Evolutionary conservation across 1,139 yeast genomes (phyloP).

Genomic region (Hyphopichia khmerensis): DNA sequence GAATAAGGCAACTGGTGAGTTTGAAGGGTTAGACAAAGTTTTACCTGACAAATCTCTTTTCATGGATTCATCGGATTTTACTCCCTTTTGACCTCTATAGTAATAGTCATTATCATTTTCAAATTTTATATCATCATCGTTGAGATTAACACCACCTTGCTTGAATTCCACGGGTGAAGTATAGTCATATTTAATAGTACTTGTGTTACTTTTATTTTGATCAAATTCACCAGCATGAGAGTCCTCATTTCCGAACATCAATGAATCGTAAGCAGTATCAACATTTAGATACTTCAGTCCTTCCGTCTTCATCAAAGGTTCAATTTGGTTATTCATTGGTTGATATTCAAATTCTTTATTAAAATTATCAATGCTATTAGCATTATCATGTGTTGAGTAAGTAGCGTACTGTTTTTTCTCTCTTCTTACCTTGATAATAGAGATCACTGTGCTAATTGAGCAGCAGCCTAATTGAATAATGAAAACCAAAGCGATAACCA

Average conservation of each 20-base stretch:
- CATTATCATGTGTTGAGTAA: constrained; percentile 5
- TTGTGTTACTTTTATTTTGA: background rate
- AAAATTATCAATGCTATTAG: constrained; percentile 22
- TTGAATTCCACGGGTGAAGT: background rate
- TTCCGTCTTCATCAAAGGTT: background rate
- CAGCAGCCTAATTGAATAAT: constrained; percentile 32
- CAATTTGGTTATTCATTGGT: constrained; percentile 16
- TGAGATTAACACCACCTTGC: background rate
- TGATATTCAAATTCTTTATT: constrained; percentile 33
- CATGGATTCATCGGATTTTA: background rate
- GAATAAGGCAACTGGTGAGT: background rate
- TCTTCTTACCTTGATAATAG: constrained; percentile 17
- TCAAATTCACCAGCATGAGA: background rate
- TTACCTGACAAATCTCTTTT: constrained; percentile 1
- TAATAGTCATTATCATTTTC: constrained; percentile 11
- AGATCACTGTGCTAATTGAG: constrained; percentile 24
- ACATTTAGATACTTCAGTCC: background rate
- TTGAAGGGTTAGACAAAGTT: background rate
- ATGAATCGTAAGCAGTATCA: background rate
- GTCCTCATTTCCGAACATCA: background rate
- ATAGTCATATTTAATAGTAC: background rate
- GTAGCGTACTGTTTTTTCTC: constrained; percentile 8
- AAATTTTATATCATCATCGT: constrained; percentile 2
- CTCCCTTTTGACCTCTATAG: constrained; percentile 10
- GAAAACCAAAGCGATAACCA: constrained; percentile 36